Evolutionary conservation across 1,284 basidiomycete species (phyloP).

Genomic region (Calocybe gambosa): DNA sequence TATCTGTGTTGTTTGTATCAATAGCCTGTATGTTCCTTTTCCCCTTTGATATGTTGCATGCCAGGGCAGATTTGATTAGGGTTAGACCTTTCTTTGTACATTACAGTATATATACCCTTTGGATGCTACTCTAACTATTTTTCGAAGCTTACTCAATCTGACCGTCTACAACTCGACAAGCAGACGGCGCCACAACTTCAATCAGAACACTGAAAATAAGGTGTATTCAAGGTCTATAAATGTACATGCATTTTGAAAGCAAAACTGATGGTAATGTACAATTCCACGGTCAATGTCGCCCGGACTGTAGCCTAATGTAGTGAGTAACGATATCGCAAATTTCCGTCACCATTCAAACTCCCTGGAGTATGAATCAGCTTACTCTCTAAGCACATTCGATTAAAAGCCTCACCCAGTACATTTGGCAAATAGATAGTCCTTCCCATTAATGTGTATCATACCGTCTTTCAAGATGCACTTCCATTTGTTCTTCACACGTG

Average conservation of each 20-base stretch:
- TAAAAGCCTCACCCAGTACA: constrained; percentile 69
- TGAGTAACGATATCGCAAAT: constrained; percentile 1
- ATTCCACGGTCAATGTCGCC: background rate
- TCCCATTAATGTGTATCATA: constrained; percentile 95
- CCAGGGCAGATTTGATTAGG: background rate
- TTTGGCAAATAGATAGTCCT: constrained; percentile 96
- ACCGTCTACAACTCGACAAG: too few relatives aligned
- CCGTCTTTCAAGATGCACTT: constrained; percentile 99
- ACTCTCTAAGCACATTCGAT: background rate
- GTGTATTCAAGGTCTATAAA: constrained; percentile 11
- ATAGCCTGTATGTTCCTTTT: background rate
- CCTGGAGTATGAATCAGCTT: constrained; percentile 18
- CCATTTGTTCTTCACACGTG: constrained; percentile 99
- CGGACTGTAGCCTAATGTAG: background rate
- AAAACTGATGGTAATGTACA: constrained; percentile 15
- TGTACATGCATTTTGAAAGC: constrained; percentile 17
- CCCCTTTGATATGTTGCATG: background rate
- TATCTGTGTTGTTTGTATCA: constrained; percentile 5
- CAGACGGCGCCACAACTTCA: too few relatives aligned
- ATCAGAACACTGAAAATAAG: background rate
- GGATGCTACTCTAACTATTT: background rate
- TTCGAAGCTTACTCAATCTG: background rate
- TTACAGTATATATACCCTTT: background rate
- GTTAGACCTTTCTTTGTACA: background rate
- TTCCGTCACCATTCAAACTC: constrained; percentile 42